Base-by-base conservation (phyloP, 306 rosid species). In the Quercus wislizeni region DNA sequence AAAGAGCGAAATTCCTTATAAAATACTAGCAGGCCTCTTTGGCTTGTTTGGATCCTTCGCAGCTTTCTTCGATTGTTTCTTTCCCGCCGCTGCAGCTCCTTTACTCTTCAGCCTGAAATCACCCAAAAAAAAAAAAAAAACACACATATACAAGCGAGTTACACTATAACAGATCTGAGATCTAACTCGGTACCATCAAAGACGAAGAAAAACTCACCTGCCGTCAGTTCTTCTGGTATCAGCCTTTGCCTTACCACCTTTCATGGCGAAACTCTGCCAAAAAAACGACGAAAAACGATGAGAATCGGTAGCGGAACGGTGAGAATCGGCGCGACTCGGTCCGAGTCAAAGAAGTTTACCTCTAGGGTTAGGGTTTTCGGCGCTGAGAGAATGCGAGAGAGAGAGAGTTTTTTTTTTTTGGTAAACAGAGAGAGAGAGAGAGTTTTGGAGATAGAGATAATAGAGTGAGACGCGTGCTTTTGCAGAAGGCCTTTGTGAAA, bases 11-110 rank as follows among this genome's bases (percentile, higher is more conserved):
- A 28, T 28, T 28, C 30, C 30, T 28, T 28, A 28, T 28, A 28
- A 28, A 28, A 28, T 28, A 28, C 97, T 92, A 0, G 98, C 93
- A 80, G 99, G 99, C 87, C 94, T 91, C 85, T 92, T 92, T 0
- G 98, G 98, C 87, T 89, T 95, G 91, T 92, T 95, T 1, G 97
- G 99, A 90, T 92, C 98, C 89, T 95, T 92, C 0, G 85, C 92
- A 1, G 90, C 94, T 35, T 91, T 94, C 86, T 85, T 92, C 9
- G 85, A 18, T 15, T 78, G 79, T 70, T 88, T 90, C 88, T 82
- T 95, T 6, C 92, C 90, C 0, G 87, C 84, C 0, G 87, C 82
- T 55, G 92, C 93, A 46, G 87, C 91, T 43, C 90, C 81, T 73
- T 91, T 91, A 18, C 83, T 87, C 89, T 90, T 95, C 87, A 95